Percentiles rank a stretch among this genome's conserved stretches.
Evolutionary conservation across 768 basidiomycete genomes (phyloP).

Genomic region (Psilocybe cyanescens): DNA sequence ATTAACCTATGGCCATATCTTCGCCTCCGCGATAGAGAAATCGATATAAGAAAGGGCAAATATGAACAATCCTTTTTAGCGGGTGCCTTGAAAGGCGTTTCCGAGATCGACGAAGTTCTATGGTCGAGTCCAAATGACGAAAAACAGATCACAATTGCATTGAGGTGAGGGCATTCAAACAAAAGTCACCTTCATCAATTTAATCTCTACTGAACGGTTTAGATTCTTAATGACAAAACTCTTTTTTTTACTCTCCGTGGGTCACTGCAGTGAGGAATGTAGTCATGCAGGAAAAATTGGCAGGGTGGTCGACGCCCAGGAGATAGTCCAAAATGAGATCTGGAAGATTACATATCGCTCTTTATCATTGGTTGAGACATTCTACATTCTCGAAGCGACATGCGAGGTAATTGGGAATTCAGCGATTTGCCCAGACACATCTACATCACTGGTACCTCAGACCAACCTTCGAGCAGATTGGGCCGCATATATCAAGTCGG

Average conservation of each 20-base stretch:
- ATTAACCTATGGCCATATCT: conserved; percentile 80
- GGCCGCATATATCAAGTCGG: conserved; percentile 55
- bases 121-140: conserved; percentile 66
- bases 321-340: conserved; percentile 58
- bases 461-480: conserved; percentile 60
- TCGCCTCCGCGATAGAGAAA: conserved; percentile 49
- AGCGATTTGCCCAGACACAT: conserved; percentile 11
- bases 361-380: conserved; percentile 29
- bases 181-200: neutral
- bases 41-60: conserved; percentile 31
- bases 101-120: conserved; percentile 45
- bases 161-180: conserved; percentile 46
- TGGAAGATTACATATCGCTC: conserved; percentile 55
- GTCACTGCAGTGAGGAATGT: conserved; percentile 32
- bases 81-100: conserved; percentile 32
- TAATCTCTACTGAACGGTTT: neutral
- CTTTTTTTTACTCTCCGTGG: conserved; percentile 62
- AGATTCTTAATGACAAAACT: conserved; percentile 69
- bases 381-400: conserved; percentile 70
- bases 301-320: conserved; percentile 50
- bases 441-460: neutral
- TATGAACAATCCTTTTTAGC: conserved; percentile 59
- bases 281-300: conserved; percentile 29
- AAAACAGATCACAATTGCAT: conserved; percentile 56
- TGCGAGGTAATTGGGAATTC: conserved; percentile 70